A percentile compares a stretch with the other conserved stretches of the same genome.
Conservation (phyloP, 148 eudicot genomes). For the Rhododendron ovatum region DNA sequence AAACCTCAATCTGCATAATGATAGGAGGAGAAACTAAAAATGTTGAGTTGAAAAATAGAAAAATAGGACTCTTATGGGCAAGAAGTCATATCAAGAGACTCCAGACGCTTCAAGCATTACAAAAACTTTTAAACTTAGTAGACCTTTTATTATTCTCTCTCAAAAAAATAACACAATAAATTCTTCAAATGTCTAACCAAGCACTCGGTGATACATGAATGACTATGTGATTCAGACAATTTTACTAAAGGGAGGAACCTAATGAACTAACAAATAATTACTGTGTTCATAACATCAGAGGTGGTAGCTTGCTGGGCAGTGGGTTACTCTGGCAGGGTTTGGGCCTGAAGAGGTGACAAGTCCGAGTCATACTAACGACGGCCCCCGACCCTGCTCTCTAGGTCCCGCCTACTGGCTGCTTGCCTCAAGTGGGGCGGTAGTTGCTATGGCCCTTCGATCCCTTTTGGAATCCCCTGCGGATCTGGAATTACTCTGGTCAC, state of each 20-base stretch:
- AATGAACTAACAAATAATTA: neutral
- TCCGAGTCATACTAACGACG: neutral
- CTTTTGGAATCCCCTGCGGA: neutral
- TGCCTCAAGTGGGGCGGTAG: neutral
- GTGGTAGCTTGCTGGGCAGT: neutral
- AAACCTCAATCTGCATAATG: constrained; percentile 6
- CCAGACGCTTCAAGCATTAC: neutral
- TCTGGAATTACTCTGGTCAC: neutral
- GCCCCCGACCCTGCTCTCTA: neutral
- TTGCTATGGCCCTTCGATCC: neutral
- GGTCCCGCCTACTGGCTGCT: neutral
- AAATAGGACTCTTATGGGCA: neutral
- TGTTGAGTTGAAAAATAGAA: neutral
- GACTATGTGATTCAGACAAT: neutral
- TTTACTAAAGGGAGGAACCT: neutral
- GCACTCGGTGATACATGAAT: neutral
- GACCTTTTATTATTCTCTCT: neutral
- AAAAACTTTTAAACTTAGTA: neutral
- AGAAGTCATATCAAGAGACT: neutral
- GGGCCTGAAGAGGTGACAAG: neutral
- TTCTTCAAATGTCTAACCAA: neutral
- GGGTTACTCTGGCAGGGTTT: neutral
- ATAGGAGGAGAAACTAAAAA: neutral
- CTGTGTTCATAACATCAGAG: neutral
- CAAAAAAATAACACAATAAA: neutral